Evolutionary conservation across 352 stramenopile genomes (phyloP), one percentile per base, ranked within the genome.

Genomic region (Pythium myriotylum): DNA sequence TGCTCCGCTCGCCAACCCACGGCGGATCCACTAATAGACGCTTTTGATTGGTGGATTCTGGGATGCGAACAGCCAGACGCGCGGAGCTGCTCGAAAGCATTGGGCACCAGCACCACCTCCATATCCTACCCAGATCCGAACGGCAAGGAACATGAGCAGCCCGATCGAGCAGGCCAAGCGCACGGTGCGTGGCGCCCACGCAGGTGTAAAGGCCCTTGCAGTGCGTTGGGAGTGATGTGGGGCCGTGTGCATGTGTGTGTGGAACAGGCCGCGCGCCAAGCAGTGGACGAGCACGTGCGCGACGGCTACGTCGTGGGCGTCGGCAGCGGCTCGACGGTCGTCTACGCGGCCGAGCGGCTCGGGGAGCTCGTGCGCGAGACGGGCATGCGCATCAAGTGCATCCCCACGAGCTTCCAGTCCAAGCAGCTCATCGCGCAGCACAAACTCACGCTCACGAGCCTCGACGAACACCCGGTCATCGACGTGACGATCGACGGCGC

Each of bases 401-500:
- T 99, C 70, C 97, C 97, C 37, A 99, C 97, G 29, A 99, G 94
- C 17, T 97, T 99, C 60, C 94, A 98, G 62, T 97, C 97, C 52
- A 98, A 98, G 65, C 94, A 98, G 70, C 88, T 96, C 54, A 92
- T 97, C 53, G 62, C 74, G 54, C 70, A 96, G 67, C 64, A 93
- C 62, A 79, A 83, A 46, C 81, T 97, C 37, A 76, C 71, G 54
- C 71, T 96, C 50, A 91, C 80, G 22, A 92, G 87, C 68, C 73
- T 96, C 56, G 86, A 94, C 62, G 79, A 89, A 56, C 68, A 81
- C 53, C 81, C 86, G 27, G 82, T 93, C 62, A 95, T 99, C 45
- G 97, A 99, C 81, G 96, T 99, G 62, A 97, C 97, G 33, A 99
- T 99, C 70, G 97, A 99, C 81, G 97, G 97, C 45, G 97, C 97